Conservation (phyloP, 2,329 filamentous ascomycete genomes). For the Neofusicoccum cordaticola region DNA sequence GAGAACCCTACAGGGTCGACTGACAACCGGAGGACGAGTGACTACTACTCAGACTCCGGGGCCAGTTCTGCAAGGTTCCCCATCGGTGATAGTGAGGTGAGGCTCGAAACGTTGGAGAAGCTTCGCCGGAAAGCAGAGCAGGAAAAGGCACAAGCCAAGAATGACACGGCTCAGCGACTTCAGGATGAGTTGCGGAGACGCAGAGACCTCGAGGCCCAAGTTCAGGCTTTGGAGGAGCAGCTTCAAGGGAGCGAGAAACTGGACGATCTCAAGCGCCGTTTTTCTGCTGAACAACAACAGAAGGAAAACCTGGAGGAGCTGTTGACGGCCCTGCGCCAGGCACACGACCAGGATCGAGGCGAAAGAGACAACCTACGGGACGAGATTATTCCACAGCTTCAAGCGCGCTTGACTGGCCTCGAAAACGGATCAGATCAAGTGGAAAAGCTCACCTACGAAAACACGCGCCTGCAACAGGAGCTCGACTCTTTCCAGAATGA, state of each 20-base stretch:
- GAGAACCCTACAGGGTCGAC: slow-evolving; percentile 60
- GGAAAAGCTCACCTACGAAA: slow-evolving; percentile 73
- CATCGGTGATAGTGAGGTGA: slow-evolving; percentile 57
- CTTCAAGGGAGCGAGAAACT: slow-evolving; percentile 64
- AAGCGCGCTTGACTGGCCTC: slow-evolving; percentile 72
- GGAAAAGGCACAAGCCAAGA: slow-evolving; percentile 80
- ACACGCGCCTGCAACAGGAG: slow-evolving; percentile 84
- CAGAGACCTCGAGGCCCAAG: slow-evolving; percentile 75
- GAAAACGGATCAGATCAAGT: slow-evolving; percentile 71
- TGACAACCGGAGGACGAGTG: slow-evolving; percentile 77
- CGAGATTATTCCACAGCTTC: slow-evolving; percentile 77
- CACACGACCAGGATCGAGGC: slow-evolving; percentile 77
- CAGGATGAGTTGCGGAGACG: slow-evolving; percentile 80
- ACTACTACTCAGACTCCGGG: slow-evolving; percentile 97
- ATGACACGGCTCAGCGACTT: slow-evolving; percentile 80
- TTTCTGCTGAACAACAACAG: slow-evolving; percentile 79
- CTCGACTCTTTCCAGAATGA: slow-evolving; percentile 50
- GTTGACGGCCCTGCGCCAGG: slow-evolving; percentile 74
- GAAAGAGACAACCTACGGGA: slow-evolving; percentile 91
- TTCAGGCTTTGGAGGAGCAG: slow-evolving; percentile 76
- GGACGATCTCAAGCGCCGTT: slow-evolving; percentile 76
- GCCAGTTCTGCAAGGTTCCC: slow-evolving; percentile 79
- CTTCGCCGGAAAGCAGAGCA: slow-evolving; percentile 83
- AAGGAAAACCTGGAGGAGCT: slow-evolving; percentile 95
- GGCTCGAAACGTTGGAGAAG: slow-evolving; percentile 72